Base-by-base conservation (phyloP, 2,329 filamentous ascomycete species). In the Colletotrichum filicis region DNA sequence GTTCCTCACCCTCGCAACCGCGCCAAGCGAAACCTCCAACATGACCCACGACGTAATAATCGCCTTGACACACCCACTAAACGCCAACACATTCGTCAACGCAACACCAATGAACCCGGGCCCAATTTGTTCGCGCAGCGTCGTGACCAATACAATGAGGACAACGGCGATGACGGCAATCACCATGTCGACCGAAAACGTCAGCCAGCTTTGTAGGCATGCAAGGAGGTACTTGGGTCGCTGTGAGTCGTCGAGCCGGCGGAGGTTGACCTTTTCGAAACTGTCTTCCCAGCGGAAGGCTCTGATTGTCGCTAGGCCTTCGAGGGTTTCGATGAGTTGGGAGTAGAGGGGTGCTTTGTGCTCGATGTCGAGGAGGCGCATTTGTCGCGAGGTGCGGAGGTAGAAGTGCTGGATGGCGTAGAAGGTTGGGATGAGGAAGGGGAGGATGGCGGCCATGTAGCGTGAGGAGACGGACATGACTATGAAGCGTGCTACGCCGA, bases 121-220 rank as follows among this genome's bases (percentile, higher is more conserved):
- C 0, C 72, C 72, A 24, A 74, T 73, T 35, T 73, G 69, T 3
- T 68, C 69, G 2, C 72, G 52, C 0, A 73, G 59, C 0, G 64
- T 68, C 1, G 86, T 84, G 0, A 85, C 83, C 4, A 89, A 77
- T 5, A 83, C 79, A 16, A 88, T 83, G 4, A 88, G 74, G 1
- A 86, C 71, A 3, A 84, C 79, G 1, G 85, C 85, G 52, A 88
- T 80, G 5, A 76, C 81, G 0, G 85, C 83, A 1, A 86, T 83
- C 2, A 87, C 77, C 30, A 88, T 77, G 70, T 88, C 85, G 4
- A 90, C 76, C 0, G 86, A 84, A 1, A 89, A 77, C 0, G 79
- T 84, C 0, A 89, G 80, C 88, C 88, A 90, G 30, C 85, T 80
- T 75, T 90, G 88, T 19, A 89, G 82, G 16, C 83, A 84, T 60